A percentile compares a stretch with the other conserved stretches of the same genome.
phyloP scores from a whole-genome alignment of 352 stramenopile species.

The Pilasporangium apinafurcum region DNA sequence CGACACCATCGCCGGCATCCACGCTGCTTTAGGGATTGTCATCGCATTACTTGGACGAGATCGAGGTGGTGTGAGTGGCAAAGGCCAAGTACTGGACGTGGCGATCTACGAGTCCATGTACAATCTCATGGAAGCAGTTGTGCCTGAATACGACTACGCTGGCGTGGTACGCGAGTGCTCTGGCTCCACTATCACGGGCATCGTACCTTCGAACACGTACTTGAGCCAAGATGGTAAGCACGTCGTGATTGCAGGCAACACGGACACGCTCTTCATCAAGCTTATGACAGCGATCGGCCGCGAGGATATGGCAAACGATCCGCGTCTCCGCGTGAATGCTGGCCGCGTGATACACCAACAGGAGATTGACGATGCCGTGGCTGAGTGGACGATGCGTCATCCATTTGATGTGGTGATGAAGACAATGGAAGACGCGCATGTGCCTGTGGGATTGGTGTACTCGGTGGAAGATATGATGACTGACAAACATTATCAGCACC shows the following conservation, averaged over 20 bases:
- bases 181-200: slow-evolving; percentile 82
- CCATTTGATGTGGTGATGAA: slow-evolving; percentile 33
- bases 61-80: slow-evolving; percentile 11
- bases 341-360: slow-evolving; percentile 52
- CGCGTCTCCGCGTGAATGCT: slow-evolving; percentile 60
- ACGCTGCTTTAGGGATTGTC: slow-evolving; percentile 73
- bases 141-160: slow-evolving; percentile 82
- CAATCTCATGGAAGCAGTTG: slow-evolving; percentile 79
- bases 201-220: slow-evolving; percentile 87
- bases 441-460: slow-evolving; percentile 72
- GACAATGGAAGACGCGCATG: slow-evolving; percentile 47
- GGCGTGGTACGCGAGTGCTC: slow-evolving; percentile 76
- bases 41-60: slow-evolving; percentile 77
- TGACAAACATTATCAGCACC: slow-evolving; percentile 67
- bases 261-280: slow-evolving; percentile 74
- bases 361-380: slow-evolving; percentile 59
- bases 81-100: slow-evolving; percentile 77
- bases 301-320: slow-evolving; percentile 42
- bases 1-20: slow-evolving; percentile 80
- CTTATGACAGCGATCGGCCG: slow-evolving; percentile 70
- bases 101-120: slow-evolving; percentile 88
- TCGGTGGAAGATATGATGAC: slow-evolving; percentile 76
- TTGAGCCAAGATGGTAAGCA: slow-evolving; percentile 74
- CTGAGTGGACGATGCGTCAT: slow-evolving; percentile 42
- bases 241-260: slow-evolving; percentile 84